Conservation (phyloP, 371 early-diverging fungal genomes). For the Syncephalastrum contaminatum region DNA sequence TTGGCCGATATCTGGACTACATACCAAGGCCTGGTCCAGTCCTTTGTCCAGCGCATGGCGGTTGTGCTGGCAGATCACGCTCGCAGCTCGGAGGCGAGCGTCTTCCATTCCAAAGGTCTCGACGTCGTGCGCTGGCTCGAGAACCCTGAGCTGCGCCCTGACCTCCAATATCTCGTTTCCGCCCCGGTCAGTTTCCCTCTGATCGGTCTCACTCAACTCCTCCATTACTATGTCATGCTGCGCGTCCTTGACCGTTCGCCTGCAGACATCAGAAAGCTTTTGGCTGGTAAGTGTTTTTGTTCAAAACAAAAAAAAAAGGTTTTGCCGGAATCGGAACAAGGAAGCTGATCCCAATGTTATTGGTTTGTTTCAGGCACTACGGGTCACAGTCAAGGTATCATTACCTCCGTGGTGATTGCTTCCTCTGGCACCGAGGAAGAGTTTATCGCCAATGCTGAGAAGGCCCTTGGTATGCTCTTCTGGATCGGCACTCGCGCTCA, state of each 20-base stretch:
- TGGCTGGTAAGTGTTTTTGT: conserved; percentile 42
- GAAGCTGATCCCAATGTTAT: conserved; percentile 2
- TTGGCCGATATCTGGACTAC: conserved; percentile 77
- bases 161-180: conserved; percentile 77
- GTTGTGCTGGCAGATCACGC: conserved; percentile 70
- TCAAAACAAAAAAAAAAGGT: neutral
- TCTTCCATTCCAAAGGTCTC: conserved; percentile 80
- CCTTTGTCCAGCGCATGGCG: conserved; percentile 80
- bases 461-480: conserved; percentile 87
- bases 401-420: conserved; percentile 88
- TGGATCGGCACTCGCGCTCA: conserved; percentile 91
- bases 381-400: conserved; percentile 94
- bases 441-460: conserved; percentile 78
- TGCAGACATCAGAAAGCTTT: conserved; percentile 38
- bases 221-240: conserved; percentile 80
- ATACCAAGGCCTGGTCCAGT: conserved; percentile 79
- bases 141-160: conserved; percentile 83
- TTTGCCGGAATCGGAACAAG: neutral
- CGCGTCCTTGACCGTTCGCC: conserved; percentile 53
- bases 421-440: conserved; percentile 80
- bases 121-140: conserved; percentile 89
- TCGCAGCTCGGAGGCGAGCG: conserved; percentile 66
- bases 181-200: conserved; percentile 88
- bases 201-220: conserved; percentile 87
- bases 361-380: conserved; percentile 66